Conservation (phyloP, 2,329 filamentous ascomycete genomes). For the Fusarium floridanum region DNA sequence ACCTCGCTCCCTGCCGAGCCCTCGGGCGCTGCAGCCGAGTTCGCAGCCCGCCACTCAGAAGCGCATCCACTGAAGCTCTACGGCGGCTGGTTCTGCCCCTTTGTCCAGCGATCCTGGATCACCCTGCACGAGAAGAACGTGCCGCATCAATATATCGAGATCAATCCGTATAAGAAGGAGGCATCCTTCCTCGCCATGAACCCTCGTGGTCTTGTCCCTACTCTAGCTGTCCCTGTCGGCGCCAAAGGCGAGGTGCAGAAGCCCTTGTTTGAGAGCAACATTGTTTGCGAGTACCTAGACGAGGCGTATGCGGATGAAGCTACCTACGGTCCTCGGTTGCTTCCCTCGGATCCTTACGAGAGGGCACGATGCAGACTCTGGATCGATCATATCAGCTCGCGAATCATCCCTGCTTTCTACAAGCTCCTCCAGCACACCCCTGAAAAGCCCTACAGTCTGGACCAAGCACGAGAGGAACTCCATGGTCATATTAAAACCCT, state of each 20-base stretch:
- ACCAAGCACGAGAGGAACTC: slow-evolving; percentile 70
- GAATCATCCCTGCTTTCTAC: slow-evolving; percentile 79
- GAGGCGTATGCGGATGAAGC: slow-evolving; percentile 70
- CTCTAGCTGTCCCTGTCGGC: slow-evolving; percentile 65
- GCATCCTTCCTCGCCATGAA: slow-evolving; percentile 77
- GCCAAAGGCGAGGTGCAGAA: slow-evolving; percentile 55
- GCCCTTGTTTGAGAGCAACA: slow-evolving; percentile 78
- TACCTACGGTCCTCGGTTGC: slow-evolving; percentile 60
- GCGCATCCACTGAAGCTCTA: slow-evolving; percentile 74
- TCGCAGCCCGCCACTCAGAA: slow-evolving; percentile 60
- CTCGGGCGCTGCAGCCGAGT: slow-evolving; percentile 62
- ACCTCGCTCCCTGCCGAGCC: slow-evolving; percentile 61
- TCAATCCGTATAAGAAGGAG: slow-evolving; percentile 83
- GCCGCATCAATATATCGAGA: slow-evolving; percentile 80
- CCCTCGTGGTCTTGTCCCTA: slow-evolving; percentile 81
- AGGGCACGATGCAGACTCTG: slow-evolving; percentile 76
- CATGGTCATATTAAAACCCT: slow-evolving; percentile 70
- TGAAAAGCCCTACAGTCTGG: slow-evolving; percentile 62
- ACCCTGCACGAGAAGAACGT: slow-evolving; percentile 80
- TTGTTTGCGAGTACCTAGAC: slow-evolving; percentile 82
- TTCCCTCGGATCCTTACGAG: slow-evolving; percentile 73
- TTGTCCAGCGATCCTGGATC: slow-evolving; percentile 80
- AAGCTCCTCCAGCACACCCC: slow-evolving; percentile 69
- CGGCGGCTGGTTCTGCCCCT: slow-evolving; percentile 80
- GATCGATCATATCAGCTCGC: slow-evolving; percentile 77